These are phyloP conservation scores for Macrophomina tecta DNA, from an alignment of 2,329 filamentous ascomycete genomes.

Conservation along the genomic window DNA sequence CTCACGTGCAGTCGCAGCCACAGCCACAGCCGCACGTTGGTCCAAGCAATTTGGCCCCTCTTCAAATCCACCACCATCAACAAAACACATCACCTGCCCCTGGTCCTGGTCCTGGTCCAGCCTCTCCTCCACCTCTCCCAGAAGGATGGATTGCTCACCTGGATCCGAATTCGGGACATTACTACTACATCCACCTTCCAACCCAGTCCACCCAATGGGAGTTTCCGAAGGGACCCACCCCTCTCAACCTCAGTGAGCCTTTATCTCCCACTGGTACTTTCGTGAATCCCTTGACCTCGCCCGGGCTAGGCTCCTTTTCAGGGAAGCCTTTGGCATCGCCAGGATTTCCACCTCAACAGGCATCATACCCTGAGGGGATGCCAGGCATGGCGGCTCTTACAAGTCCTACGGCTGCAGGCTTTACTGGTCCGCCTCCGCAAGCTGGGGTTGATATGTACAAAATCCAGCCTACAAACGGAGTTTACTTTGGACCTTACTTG, in stretches of 20 bases:
- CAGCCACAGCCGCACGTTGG: conserved; percentile 55
- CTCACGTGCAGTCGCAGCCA: conserved; percentile 41
- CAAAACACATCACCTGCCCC: conserved; percentile 38
- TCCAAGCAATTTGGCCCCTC: conserved; percentile 41
- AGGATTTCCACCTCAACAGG: conserved; percentile 80
- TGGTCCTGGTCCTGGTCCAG: conserved; percentile 63
- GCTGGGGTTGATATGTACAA: conserved; percentile 95
- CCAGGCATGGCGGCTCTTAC: conserved; percentile 78
- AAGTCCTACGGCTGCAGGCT: conserved; percentile 79
- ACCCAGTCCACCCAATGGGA: conserved; percentile 98
- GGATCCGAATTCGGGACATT: conserved; percentile 94
- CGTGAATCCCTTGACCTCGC: conserved; percentile 52
- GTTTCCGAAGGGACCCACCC: conserved; percentile 94
- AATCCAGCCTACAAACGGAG: conserved; percentile 89
- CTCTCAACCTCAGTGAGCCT: conserved; percentile 82
- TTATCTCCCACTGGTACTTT: conserved; percentile 75
- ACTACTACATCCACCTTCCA: conserved; percentile 97
- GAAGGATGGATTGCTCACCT: conserved; percentile 99
- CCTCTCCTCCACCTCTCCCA: conserved; percentile 88
- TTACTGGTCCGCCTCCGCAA: conserved; percentile 84
- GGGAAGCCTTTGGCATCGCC: conserved; percentile 78
- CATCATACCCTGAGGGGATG: conserved; percentile 84
- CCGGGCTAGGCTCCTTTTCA: conserved; percentile 55
- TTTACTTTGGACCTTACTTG: conserved; percentile 97
- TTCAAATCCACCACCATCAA: conserved; percentile 46